Conservation (phyloP, 1,284 basidiomycete species). For the Heliocybe sulcata region DNA sequence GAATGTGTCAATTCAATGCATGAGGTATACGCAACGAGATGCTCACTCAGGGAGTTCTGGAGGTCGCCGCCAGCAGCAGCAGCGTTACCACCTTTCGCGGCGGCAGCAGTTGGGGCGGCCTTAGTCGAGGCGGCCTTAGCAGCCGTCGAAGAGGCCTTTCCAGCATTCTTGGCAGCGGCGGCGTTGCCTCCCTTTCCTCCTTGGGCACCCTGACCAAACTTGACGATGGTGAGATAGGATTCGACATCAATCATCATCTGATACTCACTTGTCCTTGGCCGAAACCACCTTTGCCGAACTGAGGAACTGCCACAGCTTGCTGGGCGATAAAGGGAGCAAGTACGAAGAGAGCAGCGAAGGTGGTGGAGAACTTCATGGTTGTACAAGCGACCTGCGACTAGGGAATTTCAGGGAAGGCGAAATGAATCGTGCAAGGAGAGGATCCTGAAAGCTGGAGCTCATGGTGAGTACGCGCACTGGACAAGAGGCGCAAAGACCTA, state of each 20-base stretch:
- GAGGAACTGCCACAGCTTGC: conserved; percentile 29
- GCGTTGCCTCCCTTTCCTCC: conserved; percentile 5
- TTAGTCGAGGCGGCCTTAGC: too few species aligned
- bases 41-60: conserved; percentile 2
- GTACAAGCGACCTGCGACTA: conserved; percentile 18
- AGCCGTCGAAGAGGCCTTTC: too few species aligned
- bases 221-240: not conserved
- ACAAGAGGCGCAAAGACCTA: conserved; percentile 10
- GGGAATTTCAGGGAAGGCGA: conserved; percentile 26
- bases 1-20: not conserved
- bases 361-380: conserved; percentile 45
- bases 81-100: conserved; percentile 10
- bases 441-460: conserved; percentile 18
- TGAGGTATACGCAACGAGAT: not conserved
- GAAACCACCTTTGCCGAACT: conserved; percentile 14
- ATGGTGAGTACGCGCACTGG: not conserved
- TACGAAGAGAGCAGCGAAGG: conserved; percentile 32
- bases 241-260: conserved; percentile 5
- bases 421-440: conserved; percentile 28
- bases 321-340: conserved; percentile 35
- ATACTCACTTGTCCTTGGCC: conserved; percentile 1
- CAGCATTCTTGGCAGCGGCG: too few species aligned
- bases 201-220: not conserved
- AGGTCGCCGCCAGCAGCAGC: conserved; percentile 2
- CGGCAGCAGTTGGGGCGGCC: too few species aligned